Base-by-base conservation (phyloP, 2,329 filamentous ascomycete genomes). In the Coniella vitis region DNA sequence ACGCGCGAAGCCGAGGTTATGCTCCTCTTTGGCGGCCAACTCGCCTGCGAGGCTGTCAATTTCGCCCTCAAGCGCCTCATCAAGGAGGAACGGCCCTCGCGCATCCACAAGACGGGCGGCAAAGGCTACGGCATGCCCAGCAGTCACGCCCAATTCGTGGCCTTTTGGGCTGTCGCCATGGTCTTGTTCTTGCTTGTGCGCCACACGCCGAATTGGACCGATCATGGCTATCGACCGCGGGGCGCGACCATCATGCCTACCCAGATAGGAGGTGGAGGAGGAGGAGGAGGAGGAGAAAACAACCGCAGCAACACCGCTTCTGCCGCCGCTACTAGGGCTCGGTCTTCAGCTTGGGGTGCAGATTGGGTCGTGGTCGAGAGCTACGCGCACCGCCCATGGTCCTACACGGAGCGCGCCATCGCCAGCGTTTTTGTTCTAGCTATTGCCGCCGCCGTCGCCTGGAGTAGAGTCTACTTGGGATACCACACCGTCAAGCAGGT, bases 71-170 rank as follows among this genome's bases (percentile, higher is more conserved):
- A 98, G 73, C 80, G 93, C 21, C 73, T 89, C 54, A 91, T 98
- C 65, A 93, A 91, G 63, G 89, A 97, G 67, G 88, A 95, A 66
- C 79, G 93, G 43, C 93, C 93, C 22, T 79, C 75, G 54, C 85
- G 85, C 80, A 84, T 73, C 75, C 83, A 90, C 61, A 80, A 80
- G 45, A 87, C 86, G 62, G 45, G 34, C 34, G 90, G 89, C 48
- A 95, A 95, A 66, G 93, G 93, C 55, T 98, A 98, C 63, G 94
- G 93, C 59, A 98, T 98, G 94, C 93, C 93, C 46, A 77, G 72
- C 55, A 96, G 90, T 34, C 93, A 98, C 69, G 87, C 93, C 8
- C 93, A 98, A 70, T 98, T 96, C 65, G 86, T 91, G 53, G 79
- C 86, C 48, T 98, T 89, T 73, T 97, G 95, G 77, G 85, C 88